phyloP scores from a whole-genome alignment of 1,284 basidiomycete genomes.

The Thelephora terrestris region DNA sequence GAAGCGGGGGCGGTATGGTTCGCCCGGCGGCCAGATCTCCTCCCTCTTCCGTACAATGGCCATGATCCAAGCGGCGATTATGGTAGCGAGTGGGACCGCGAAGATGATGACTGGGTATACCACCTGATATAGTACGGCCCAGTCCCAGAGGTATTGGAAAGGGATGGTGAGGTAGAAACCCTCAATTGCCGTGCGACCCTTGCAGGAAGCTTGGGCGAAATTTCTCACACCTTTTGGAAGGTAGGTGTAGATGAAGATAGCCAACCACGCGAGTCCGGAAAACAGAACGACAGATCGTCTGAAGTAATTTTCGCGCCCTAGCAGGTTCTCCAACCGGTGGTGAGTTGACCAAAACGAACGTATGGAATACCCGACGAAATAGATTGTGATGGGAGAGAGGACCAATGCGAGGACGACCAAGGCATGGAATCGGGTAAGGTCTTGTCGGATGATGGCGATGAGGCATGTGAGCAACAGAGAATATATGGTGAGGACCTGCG shows the following conservation, averaged over 20 bases:
- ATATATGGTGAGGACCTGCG: constrained; percentile 5
- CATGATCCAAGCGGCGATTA: constrained; percentile 1
- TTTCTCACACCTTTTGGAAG: not conserved
- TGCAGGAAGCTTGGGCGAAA: not conserved
- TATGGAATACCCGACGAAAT: no score
- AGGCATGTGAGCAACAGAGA: constrained; percentile 3
- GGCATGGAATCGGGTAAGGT: not conserved
- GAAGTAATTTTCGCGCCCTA: not conserved
- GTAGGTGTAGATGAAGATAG: not conserved
- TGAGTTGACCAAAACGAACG: no score
- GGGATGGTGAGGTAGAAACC: not conserved
- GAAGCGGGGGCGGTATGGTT: not conserved
- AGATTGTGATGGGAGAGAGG: no score
- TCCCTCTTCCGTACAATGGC: constrained; percentile 1
- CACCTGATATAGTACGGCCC: not conserved
- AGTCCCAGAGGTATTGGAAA: not conserved
- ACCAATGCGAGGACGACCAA: no score
- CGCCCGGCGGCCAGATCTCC: constrained; percentile 3
- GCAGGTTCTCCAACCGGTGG: constrained; percentile 2
- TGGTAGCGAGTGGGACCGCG: not conserved
- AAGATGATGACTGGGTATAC: not conserved
- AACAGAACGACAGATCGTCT: not conserved
- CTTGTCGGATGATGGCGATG: not conserved
- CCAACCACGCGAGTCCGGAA: not conserved
- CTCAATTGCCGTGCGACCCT: not conserved